A percentile compares a stretch with the other conserved stretches of the same genome.
phyloP scores from a whole-genome alignment of 2,329 filamentous ascomycete genomes.

The Dryadomyces quercivorus region DNA sequence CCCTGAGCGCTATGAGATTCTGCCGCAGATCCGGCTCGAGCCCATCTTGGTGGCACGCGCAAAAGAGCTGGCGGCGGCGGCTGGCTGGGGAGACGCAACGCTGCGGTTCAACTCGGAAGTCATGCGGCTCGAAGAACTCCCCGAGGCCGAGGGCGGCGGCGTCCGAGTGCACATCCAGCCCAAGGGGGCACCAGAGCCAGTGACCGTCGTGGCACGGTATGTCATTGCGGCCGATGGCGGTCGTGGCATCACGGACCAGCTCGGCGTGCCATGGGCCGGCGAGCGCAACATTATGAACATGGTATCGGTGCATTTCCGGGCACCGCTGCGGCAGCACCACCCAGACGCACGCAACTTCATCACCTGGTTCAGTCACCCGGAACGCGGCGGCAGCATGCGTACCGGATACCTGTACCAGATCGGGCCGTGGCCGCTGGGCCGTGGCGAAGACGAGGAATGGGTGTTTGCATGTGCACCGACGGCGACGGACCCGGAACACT shows the following conservation, averaged over 20 bases:
- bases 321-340: not conserved
- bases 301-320: slow-evolving; percentile 1
- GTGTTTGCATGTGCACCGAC: not conserved
- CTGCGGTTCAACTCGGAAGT: not conserved
- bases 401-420: slow-evolving; percentile 1
- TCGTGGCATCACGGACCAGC: not conserved
- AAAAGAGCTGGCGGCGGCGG: not conserved
- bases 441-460: not conserved
- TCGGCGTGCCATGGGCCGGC: not conserved
- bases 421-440: not conserved
- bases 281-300: slow-evolving; percentile 1
- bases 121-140: not conserved
- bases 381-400: slow-evolving; percentile 1
- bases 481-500: not conserved
- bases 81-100: not conserved
- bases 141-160: not conserved
- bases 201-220: not conserved
- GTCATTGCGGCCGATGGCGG: slow-evolving; percentile 1
- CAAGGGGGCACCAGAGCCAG: not conserved
- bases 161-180: not conserved
- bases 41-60: not conserved
- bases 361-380: slow-evolving; percentile 1
- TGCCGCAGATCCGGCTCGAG: slow-evolving; percentile 1
- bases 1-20: not conserved
- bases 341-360: slow-evolving; percentile 1